These are phyloP conservation scores for Typha latifolia DNA, from an alignment of 176 grass and related monocot genomes.

Conservation along the genomic window DNA sequence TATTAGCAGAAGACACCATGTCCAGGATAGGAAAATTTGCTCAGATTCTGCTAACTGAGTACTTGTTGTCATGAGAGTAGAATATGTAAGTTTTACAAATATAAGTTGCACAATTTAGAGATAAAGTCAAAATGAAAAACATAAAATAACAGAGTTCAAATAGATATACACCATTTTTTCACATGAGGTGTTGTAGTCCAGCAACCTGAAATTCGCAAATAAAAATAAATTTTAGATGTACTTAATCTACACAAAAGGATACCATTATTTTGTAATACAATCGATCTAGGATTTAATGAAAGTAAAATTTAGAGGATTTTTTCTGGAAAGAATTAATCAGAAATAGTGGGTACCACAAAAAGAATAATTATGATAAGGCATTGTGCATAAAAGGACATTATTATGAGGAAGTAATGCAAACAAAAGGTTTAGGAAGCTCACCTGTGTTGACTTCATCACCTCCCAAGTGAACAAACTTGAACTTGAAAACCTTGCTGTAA, in stretches of 20 bases:
- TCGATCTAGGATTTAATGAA: background rate
- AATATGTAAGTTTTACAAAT: background rate
- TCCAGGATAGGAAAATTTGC: no score
- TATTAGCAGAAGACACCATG: no score
- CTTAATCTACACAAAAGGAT: background rate
- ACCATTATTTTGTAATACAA: no score
- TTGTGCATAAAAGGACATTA: no score
- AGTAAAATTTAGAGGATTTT: background rate
- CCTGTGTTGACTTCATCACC: conserved; percentile 90
- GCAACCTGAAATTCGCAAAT: conserved; percentile 45
- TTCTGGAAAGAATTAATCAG: no score
- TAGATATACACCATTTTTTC: conserved; percentile 42
- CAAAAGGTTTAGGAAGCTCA: conserved; percentile 27
- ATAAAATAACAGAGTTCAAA: background rate
- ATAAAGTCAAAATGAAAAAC: background rate
- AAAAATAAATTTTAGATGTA: conserved; percentile 16
- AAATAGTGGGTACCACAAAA: no score
- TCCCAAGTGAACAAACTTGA: conserved; percentile 84
- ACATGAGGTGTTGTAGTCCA: conserved; percentile 58
- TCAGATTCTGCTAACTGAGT: background rate
- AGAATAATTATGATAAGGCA: no score
- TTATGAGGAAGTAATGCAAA: background rate
- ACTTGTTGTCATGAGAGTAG: background rate
- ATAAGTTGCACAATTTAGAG: background rate
- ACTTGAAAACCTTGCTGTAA: conserved; percentile 94